Base-by-base conservation (phyloP, 2,329 filamentous ascomycete genomes). In the Arthrobotrys megalospora region DNA sequence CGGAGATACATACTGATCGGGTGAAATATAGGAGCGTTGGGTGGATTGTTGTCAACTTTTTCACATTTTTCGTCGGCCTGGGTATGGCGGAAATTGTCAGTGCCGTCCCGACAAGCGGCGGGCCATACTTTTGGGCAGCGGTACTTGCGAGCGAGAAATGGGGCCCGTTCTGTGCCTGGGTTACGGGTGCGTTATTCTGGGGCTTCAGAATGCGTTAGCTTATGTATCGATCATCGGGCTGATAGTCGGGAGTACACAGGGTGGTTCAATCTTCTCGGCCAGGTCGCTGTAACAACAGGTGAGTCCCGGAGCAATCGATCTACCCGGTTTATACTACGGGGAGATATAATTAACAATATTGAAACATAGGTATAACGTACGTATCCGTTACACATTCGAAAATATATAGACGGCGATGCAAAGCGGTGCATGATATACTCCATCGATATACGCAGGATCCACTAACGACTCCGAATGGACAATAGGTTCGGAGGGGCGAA, bases 111-210 rank as follows among this genome's bases (percentile, higher is more conserved):
- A 89, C 88, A 0, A 86, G 85, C 53, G 88, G 88, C 45, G 88
- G 88, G 0, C 88, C 88, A 0, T 90, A 90, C 81, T 90, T 89
- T 82, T 90, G 89, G 88, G 85, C 88, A 0, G 88, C 88, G 0
- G 86, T 89, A 80, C 85, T 90, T 36, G 87, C 88, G 1, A 88
- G 88, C 0, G 83, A 85, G 5, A 82, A 83, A 68, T 83, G 84
- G 70, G 85, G 85, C 1, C 85, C 86, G 1, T 87, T 86, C 81
- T 84, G 84, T 47, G 84, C 84, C 21, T 87, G 86, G 86, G 84
- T 86, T 36, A 86, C 86, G n/a, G 86, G 52, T 58, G n/a, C n/a
- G 52, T 58, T 38, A n/a, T 12, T 21, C 52, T 38, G 86, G 28
- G 32, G 11, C 16, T 21, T 12, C 8, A 32, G 52, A n/a, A 2